Evolutionary conservation across 169 alveolate genomes (phyloP).

Genomic region (Plasmodium berghei): DNA sequence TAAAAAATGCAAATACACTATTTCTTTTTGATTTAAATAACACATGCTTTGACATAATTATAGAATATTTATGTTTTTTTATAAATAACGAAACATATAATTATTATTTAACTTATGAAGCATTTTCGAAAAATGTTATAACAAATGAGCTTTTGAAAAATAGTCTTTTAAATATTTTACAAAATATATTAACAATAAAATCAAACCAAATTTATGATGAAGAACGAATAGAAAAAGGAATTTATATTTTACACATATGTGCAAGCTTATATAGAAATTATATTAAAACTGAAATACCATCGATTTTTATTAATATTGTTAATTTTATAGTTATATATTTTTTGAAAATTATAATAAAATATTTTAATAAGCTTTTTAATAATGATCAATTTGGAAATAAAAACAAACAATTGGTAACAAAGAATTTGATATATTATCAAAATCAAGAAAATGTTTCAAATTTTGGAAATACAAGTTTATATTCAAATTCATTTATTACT

Average conservation of each 20-base stretch:
- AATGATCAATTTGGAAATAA: constrained; percentile 5
- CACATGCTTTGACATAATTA: constrained; percentile 45
- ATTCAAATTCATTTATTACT: too few species aligned
- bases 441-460: too few species aligned
- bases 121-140: constrained; percentile 1
- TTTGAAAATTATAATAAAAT: constrained; percentile 30
- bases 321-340: constrained; percentile 39
- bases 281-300: constrained; percentile 31
- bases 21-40: constrained; percentile 11
- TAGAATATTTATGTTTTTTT: constrained; percentile 69
- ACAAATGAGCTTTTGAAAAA: constrained; percentile 40
- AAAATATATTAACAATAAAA: constrained; percentile 17
- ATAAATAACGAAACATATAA: constrained; percentile 27
- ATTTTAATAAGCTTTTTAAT: constrained; percentile 36
- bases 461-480: too few species aligned
- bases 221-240: constrained; percentile 40
- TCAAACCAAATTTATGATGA: constrained; percentile 10
- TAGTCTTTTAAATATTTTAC: constrained; percentile 12
- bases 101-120: constrained; percentile 48
- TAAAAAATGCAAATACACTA: background rate
- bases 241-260: constrained; percentile 51
- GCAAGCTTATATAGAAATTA: constrained; percentile 33
- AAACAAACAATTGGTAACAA: background rate
- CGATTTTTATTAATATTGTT: constrained; percentile 7
- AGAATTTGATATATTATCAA: too few species aligned